Evolutionary conservation across 192 early-diverging fungal species (phyloP), one percentile per base, ranked within the genome.

Genomic region (Irineochytrium annulatum): DNA sequence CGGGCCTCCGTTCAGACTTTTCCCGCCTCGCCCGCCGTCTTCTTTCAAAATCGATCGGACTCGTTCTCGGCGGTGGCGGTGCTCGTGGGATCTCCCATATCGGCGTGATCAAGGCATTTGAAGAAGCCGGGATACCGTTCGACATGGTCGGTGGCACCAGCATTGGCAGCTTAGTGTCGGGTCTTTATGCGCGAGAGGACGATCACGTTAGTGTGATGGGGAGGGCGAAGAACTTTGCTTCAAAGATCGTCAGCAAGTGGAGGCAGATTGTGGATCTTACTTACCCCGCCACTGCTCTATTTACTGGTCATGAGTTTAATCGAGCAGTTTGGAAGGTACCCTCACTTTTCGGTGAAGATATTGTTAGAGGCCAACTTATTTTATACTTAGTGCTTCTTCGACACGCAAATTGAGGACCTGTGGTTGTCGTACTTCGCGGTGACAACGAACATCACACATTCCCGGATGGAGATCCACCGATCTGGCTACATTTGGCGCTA

Each of bases 121-220:
- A 99, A 67, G 97, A 99, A 65, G 93, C 92, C 2, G 97, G 97
- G 0, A 90, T 99, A 33, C 95, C 95, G 1, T 86, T 99, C 28
- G 97, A 99, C 70, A 95, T 97, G 77, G 79, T 99, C 45, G 95
- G 97, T 27, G 97, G 97, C n/a, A 96, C 94, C 0, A 90, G 87
- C 53, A 98, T 98, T 62, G 97, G 97, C 11, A 82, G 89, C n/a
- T 91, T 98, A 65, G 89, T 98, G 53, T 88, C 89, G 20, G 97
- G 95, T 0, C 78, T 99, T 17, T 96, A 97, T 59, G 93, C 95
- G 14, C 76, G 87, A 31, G 88, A 91, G 35, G 82, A 88, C 24
- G 92, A 98, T 68, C 84, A 88, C 11, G 92, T 97, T 31, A 78
- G 89, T 1, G 89, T 93, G 11, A 81, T 91, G 61, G 94, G 92